A percentile compares a stretch with the other conserved stretches of the same genome.
Conservation (phyloP, 2,329 filamentous ascomycete genomes). For the Bipolaris gigantea region DNA sequence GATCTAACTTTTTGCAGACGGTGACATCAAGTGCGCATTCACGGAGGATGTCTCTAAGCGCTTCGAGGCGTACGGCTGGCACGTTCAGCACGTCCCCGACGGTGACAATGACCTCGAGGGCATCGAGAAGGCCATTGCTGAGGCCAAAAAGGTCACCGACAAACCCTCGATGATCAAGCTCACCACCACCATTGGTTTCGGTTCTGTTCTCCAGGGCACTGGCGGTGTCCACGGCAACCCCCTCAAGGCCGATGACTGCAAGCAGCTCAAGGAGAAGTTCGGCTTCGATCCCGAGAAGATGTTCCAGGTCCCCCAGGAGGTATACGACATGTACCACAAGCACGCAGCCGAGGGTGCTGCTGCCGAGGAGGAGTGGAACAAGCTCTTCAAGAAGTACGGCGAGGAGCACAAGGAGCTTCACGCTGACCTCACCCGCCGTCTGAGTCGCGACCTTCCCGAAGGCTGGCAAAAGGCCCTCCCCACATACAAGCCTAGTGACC, state of each 20-base stretch:
- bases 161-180: slow-evolving; percentile 98
- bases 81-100: slow-evolving; percentile 79
- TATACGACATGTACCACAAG: slow-evolving; percentile 89
- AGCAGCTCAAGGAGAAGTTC: slow-evolving; percentile 91
- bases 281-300: slow-evolving; percentile 93
- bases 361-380: slow-evolving; percentile 91
- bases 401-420: slow-evolving; percentile 76
- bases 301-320: slow-evolving; percentile 91
- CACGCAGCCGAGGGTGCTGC: slow-evolving; percentile 83
- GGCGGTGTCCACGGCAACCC: slow-evolving; percentile 95
- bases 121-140: slow-evolving; percentile 86
- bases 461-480: slow-evolving; percentile 96
- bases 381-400: slow-evolving; percentile 84
- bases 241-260: slow-evolving; percentile 90
- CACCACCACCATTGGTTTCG: slow-evolving; percentile 95
- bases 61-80: slow-evolving; percentile 98
- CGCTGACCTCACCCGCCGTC: slow-evolving; percentile 78
- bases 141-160: slow-evolving; percentile 84
- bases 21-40: slow-evolving; percentile 93
- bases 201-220: slow-evolving; percentile 89
- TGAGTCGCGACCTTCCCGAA: slow-evolving; percentile 81
- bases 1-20: slow-evolving; percentile 60
- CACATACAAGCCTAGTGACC: slow-evolving; percentile 82
- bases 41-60: slow-evolving; percentile 95
- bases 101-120: slow-evolving; percentile 84